Base-by-base conservation (phyloP, 1,284 basidiomycete genomes). In the Cutaneotrichosporon sp. region DNA sequence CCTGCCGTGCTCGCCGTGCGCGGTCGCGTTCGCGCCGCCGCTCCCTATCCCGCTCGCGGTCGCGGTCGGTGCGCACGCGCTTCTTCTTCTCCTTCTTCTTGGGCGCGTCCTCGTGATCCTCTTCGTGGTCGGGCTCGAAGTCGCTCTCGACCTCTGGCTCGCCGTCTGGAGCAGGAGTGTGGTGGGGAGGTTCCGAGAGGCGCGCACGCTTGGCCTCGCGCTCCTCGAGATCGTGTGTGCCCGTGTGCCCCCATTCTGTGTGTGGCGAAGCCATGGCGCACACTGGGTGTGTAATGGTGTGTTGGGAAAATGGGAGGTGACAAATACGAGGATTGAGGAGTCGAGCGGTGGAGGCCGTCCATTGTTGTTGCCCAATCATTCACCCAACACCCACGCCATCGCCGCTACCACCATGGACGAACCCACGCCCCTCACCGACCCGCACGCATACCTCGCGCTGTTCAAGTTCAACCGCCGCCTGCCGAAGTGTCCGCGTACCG, bases 391-490 rank as follows among this genome's bases (percentile, higher is more conserved):
- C 20, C 13, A 7, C 22, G n/a, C n/a, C n/a, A n/a, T n/a, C n/a
- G n/a, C 29, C 29, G 5, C 9, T 29, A 33, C 42, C 31, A 25
- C 31, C 43, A 47, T 47, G 38, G 38, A 42, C 38, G 57, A 64
- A 2, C 63, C 69, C 1, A 69, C 71, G 24, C 65, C 71, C 0
- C 64, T 69, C 29, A 68, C 64, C 2, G 74, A 77, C 58, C 74
- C 75, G 0, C 58, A 59, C 10, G 69, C 59, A 9, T 76, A 78
- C 63, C 68, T 78, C 9, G 60, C 69, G 33, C 52, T 61, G 10
- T 56, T 54, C 47, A 76, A 76, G 58, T 78, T 78, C 65, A 71
- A 69, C 31, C 64, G 56, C 31, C 65, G 66, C n/a, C 62, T 76
- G 5, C 38, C 61, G 5, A 57, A 54, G 49, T 79, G 77, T 65